A percentile compares a stretch with the other conserved stretches of the same genome.
These are phyloP conservation scores for Boletellus sp. DNA, from an alignment of 768 basidiomycete genomes.

Conservation along the genomic window DNA sequence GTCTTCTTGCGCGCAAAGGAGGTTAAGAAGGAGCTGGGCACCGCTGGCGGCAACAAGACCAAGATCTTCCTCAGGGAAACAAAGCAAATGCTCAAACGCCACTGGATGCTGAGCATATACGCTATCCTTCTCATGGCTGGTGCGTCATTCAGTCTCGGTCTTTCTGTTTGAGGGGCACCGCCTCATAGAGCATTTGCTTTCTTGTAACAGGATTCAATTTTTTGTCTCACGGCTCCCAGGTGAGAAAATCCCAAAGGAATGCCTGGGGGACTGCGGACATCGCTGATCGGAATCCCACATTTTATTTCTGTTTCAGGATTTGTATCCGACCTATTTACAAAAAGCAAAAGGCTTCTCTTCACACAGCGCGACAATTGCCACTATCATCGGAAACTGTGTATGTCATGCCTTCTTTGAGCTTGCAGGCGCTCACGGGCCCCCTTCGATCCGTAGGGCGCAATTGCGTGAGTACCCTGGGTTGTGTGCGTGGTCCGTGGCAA, in stretches of 20 bases:
- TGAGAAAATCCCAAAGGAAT: slow-evolving; percentile 15
- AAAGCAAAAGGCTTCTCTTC: slow-evolving; percentile 56
- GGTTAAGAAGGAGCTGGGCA: slow-evolving; percentile 40
- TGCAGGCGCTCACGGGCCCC: not conserved
- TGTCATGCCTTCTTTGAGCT: slow-evolving; percentile 14
- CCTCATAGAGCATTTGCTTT: not conserved
- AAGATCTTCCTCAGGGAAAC: slow-evolving; percentile 70
- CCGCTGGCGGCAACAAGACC: slow-evolving; percentile 47
- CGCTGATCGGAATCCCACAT: not conserved
- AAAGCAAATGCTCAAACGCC: slow-evolving; percentile 69
- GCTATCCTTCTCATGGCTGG: slow-evolving; percentile 78
- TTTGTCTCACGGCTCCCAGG: slow-evolving; percentile 70
- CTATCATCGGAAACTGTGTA: slow-evolving; percentile 77
- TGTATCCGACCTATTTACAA: slow-evolving; percentile 78
- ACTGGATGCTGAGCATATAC: slow-evolving; percentile 83
- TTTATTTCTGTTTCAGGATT: slow-evolving; percentile 39
- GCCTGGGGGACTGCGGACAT: not conserved
- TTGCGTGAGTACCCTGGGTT: slow-evolving; percentile 32
- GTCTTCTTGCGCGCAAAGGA: slow-evolving; percentile 67
- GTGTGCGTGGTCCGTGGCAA: slow-evolving; percentile 5
- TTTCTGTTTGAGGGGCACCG: not conserved
- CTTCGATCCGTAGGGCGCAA: slow-evolving; percentile 36
- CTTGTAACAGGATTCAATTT: slow-evolving; percentile 61
- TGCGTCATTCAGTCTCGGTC: slow-evolving; percentile 12
- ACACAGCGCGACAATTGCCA: slow-evolving; percentile 64